Percentiles rank a stretch among this genome's conserved stretches.
These are phyloP conservation scores for Thraustochytrium sp. DNA, from an alignment of 352 stramenopile species.

Conservation along the genomic window DNA sequence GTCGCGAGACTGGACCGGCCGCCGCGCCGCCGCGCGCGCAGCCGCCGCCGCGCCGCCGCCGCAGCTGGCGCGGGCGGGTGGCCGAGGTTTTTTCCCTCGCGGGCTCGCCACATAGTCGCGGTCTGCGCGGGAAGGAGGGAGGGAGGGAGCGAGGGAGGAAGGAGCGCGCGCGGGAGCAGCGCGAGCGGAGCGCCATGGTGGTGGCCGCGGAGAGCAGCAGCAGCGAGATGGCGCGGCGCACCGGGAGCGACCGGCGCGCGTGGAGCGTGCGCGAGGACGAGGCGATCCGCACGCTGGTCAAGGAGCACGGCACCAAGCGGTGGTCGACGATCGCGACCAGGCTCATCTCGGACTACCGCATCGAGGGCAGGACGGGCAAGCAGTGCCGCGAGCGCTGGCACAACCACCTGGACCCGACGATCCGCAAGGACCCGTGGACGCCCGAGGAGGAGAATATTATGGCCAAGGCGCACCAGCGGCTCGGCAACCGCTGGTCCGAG, in stretches of 20 bases:
- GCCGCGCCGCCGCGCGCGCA: background rate
- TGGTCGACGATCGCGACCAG: constrained; percentile 87
- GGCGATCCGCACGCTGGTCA: constrained; percentile 27
- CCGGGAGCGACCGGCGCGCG: constrained; percentile 47
- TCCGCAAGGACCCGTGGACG: constrained; percentile 36
- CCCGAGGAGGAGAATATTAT: constrained; percentile 69
- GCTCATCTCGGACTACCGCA: constrained; percentile 72
- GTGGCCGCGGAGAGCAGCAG: no score
- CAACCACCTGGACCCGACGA: constrained; percentile 82
- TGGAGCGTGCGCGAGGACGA: constrained; percentile 78
- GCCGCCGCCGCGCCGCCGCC: no score
- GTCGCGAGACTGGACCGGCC: background rate
- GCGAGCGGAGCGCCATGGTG: no score
- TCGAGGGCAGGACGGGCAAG: constrained; percentile 60
- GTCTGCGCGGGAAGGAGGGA: no score
- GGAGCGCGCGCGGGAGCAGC: no score
- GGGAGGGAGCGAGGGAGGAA: no score
- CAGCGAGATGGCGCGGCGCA: background rate
- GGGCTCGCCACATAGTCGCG: no score
- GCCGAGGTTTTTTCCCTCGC: no score
- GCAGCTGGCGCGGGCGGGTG: no score
- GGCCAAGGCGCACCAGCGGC: constrained; percentile 67
- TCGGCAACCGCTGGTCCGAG: constrained; percentile 92
- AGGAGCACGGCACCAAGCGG: constrained; percentile 51
- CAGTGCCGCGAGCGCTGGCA: constrained; percentile 90